phyloP scores from a whole-genome alignment of 2,329 filamentous ascomycete genomes.

The Pseudocercospora fijiensis region DNA sequence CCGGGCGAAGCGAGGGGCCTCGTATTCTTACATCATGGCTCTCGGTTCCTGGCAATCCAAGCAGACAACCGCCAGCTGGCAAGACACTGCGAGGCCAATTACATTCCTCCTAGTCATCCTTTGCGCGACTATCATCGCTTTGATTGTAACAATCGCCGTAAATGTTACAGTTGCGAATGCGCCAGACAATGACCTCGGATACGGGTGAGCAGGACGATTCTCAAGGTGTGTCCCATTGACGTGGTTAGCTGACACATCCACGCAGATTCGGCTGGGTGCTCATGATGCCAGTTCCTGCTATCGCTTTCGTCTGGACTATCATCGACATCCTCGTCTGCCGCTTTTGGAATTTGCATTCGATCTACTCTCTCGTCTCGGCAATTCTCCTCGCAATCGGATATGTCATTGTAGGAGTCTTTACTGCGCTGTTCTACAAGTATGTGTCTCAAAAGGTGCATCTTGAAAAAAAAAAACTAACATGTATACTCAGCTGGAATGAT shows the following conservation, averaged over 20 bases:
- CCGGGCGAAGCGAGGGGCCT: background rate
- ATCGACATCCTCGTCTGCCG: conserved; percentile 7
- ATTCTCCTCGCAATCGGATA: background rate
- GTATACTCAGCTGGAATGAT: background rate
- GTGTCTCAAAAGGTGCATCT: background rate
- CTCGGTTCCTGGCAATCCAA: conserved; percentile 1
- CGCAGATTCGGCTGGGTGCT: background rate
- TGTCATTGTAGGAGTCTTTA: background rate
- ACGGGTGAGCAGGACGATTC: background rate
- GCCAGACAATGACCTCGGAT: background rate
- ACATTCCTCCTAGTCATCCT: background rate
- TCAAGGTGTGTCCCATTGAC: background rate
- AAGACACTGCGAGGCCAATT: background rate
- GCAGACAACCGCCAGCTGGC: conserved; percentile 1
- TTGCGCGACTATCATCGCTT: background rate
- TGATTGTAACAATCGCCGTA: background rate
- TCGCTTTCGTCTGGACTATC: conserved; percentile 1
- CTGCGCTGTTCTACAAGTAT: conserved; percentile 1
- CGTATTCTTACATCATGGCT: background rate
- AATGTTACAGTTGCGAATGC: background rate
- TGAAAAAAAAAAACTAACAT: background rate
- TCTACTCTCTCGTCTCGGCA: background rate
- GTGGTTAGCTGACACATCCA: background rate
- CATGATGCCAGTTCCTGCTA: conserved; percentile 2
- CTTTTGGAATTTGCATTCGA: background rate